phyloP scores from a whole-genome alignment of 768 basidiomycete genomes.

The Podaxis sp. region DNA sequence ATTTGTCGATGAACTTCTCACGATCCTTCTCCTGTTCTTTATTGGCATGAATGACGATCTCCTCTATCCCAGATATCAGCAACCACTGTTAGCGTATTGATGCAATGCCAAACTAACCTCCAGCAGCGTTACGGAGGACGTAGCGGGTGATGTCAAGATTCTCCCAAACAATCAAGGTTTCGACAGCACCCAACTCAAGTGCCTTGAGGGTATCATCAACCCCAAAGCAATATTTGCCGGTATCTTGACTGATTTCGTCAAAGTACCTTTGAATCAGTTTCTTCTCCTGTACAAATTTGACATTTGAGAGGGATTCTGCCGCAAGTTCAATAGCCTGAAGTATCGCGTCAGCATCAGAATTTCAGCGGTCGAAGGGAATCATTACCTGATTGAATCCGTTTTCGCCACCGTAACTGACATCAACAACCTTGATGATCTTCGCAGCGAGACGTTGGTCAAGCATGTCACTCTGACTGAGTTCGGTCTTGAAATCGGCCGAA shows the following conservation, averaged over 20 bases:
- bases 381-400: slow-evolving; percentile 98
- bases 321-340: slow-evolving; percentile 92
- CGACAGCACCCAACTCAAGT: slow-evolving; percentile 93
- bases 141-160: slow-evolving; percentile 91
- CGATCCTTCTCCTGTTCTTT: slow-evolving; percentile 90
- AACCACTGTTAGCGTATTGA: neutral
- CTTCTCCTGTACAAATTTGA: slow-evolving; percentile 99
- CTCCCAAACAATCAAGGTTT: slow-evolving; percentile 98
- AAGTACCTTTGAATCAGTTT: slow-evolving; percentile 97
- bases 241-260: slow-evolving; percentile 98
- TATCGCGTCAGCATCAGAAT: slow-evolving; percentile 2
- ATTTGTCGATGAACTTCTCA: slow-evolving; percentile 94
- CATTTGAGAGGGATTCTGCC: slow-evolving; percentile 92
- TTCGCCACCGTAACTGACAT: slow-evolving; percentile 98
- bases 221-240: slow-evolving; percentile 95
- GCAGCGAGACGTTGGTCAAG: slow-evolving; percentile 86
- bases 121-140: slow-evolving; percentile 86
- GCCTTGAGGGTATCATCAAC: slow-evolving; percentile 96
- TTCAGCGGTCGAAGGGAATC: neutral
- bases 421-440: slow-evolving; percentile 97
- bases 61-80: slow-evolving; percentile 50
- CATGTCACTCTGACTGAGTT: slow-evolving; percentile 94
- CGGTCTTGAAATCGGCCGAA: slow-evolving; percentile 98
- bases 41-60: slow-evolving; percentile 73
- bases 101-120: slow-evolving; percentile 48